Evolutionary conservation across 2,329 filamentous ascomycete genomes (phyloP).

Genomic region (Teratosphaeriaceae sp.): DNA sequence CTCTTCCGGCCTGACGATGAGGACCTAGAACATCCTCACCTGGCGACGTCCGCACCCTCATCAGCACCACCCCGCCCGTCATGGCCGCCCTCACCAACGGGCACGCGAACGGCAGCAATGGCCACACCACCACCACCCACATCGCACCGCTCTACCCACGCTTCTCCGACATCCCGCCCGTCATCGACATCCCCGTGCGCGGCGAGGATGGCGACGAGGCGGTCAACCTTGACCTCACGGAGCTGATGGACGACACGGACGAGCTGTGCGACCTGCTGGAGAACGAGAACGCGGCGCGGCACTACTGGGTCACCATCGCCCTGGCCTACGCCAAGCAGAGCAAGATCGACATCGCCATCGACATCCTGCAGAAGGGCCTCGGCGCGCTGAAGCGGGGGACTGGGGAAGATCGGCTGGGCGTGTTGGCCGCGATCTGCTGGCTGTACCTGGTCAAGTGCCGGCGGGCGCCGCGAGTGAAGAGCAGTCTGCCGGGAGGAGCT

Average conservation of each 20-base stretch:
- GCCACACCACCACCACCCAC: slow-evolving; percentile 41
- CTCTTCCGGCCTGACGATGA: too few species aligned
- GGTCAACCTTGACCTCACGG: slow-evolving; percentile 89
- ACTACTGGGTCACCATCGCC: slow-evolving; percentile 97
- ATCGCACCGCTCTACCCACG: slow-evolving; percentile 36
- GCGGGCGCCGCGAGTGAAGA: slow-evolving; percentile 64
- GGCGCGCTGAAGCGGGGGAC: slow-evolving; percentile 58
- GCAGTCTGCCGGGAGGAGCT: too few species aligned
- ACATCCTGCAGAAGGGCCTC: slow-evolving; percentile 65
- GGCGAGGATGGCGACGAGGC: slow-evolving; percentile 58
- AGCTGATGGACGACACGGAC: slow-evolving; percentile 82
- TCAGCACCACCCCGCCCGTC: neutral
- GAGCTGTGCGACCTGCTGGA: slow-evolving; percentile 93
- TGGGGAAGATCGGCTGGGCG: slow-evolving; percentile 75
- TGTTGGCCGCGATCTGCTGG: slow-evolving; percentile 83
- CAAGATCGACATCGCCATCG: slow-evolving; percentile 77
- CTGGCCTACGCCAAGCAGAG: slow-evolving; percentile 94
- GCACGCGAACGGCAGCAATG: slow-evolving; percentile 46
- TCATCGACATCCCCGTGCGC: slow-evolving; percentile 58
- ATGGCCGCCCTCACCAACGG: slow-evolving; percentile 31
- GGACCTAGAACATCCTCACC: too few species aligned
- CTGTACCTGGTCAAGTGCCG: slow-evolving; percentile 85
- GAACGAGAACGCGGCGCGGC: slow-evolving; percentile 84
- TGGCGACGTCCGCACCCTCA: neutral
- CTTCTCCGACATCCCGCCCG: slow-evolving; percentile 56